phyloP scores from a whole-genome alignment of 257 asterid genomes.

The Scutellaria galericulata region DNA sequence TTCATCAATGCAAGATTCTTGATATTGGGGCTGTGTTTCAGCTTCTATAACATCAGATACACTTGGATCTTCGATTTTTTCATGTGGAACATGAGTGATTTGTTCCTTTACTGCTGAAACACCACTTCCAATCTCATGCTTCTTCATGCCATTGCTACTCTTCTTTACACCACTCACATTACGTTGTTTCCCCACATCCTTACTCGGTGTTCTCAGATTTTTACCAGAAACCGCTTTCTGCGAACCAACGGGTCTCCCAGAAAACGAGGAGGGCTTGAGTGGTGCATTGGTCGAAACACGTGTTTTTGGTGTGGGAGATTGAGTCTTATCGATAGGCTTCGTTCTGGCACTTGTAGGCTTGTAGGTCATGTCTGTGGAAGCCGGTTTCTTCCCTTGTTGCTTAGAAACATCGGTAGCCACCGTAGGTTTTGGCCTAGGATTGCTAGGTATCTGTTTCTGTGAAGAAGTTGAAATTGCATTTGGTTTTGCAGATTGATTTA shows the following conservation, averaged over 20 bases:
- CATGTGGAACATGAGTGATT: slow-evolving; percentile 11
- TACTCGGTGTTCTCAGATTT: slow-evolving; percentile 38
- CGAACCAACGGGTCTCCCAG: slow-evolving; percentile 35
- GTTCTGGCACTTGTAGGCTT: slow-evolving; percentile 42
- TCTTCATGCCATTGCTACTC: slow-evolving; percentile 32
- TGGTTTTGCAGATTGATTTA: slow-evolving; percentile 37
- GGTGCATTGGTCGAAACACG: slow-evolving; percentile 44
- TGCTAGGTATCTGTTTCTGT: slow-evolving; percentile 42
- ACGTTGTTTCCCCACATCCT: slow-evolving; percentile 38
- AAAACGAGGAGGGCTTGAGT: slow-evolving; percentile 45
- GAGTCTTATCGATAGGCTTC: slow-evolving; percentile 53
- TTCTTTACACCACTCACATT: slow-evolving; percentile 35
- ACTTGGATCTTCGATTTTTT: slow-evolving; percentile 26
- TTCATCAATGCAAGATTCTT: slow-evolving; percentile 34
- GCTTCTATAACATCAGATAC: slow-evolving; percentile 30
- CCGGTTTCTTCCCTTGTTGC: slow-evolving; percentile 47
- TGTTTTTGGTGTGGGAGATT: slow-evolving; percentile 41
- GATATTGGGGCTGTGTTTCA: slow-evolving; percentile 42
- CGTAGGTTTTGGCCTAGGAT: slow-evolving; percentile 46
- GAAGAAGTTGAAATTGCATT: slow-evolving; percentile 36
- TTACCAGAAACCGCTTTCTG: slow-evolving; percentile 43
- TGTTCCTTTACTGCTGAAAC: slow-evolving; percentile 36
- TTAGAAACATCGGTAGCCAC: slow-evolving; percentile 36
- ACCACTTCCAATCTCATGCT: slow-evolving; percentile 34
- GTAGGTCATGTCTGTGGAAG: slow-evolving; percentile 27